These are phyloP conservation scores for Ceratocystis huliohia DNA, from an alignment of 2,329 filamentous ascomycete genomes.

Conservation along the genomic window DNA sequence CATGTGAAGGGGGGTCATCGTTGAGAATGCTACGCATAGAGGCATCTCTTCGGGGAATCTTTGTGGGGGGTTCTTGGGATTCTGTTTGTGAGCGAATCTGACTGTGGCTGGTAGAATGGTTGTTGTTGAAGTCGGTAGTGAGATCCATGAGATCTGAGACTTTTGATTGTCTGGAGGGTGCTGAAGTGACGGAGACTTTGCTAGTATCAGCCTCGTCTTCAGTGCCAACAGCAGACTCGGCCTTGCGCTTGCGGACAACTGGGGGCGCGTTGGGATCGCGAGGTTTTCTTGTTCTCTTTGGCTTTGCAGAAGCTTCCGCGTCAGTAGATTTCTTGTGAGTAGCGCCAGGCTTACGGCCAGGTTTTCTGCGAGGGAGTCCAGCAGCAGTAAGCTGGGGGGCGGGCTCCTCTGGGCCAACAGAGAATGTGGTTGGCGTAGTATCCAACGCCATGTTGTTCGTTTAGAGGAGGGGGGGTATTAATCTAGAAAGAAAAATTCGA, in stretches of 20 bases:
- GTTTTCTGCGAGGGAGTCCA: slow-evolving; percentile 49
- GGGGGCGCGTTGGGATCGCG: slow-evolving; percentile 47
- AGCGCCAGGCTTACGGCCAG: slow-evolving; percentile 50
- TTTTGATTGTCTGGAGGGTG: slow-evolving; percentile 29
- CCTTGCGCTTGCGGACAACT: slow-evolving; percentile 43
- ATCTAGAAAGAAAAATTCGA: not conserved
- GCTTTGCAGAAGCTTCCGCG: slow-evolving; percentile 32
- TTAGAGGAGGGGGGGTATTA: slow-evolving; percentile 9
- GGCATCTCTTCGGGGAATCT: slow-evolving; percentile 40
- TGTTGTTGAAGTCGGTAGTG: slow-evolving; percentile 19
- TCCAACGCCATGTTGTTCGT: slow-evolving; percentile 39
- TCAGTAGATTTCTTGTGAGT: slow-evolving; percentile 35
- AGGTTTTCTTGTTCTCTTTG: slow-evolving; percentile 39
- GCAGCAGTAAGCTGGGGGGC: slow-evolving; percentile 43
- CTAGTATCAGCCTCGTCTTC: slow-evolving; percentile 29
- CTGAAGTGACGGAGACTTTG: slow-evolving; percentile 27
- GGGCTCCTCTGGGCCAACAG: slow-evolving; percentile 30
- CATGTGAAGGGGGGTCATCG: slow-evolving; percentile 37
- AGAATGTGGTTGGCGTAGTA: slow-evolving; percentile 26
- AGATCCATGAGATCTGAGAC: slow-evolving; percentile 30
- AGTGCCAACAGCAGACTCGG: slow-evolving; percentile 31
- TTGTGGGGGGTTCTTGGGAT: slow-evolving; percentile 31
- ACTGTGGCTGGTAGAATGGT: slow-evolving; percentile 23
- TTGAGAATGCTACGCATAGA: slow-evolving; percentile 48
- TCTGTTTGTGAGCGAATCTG: slow-evolving; percentile 23